Conservation (phyloP, 495 filamentous ascomycete species). For the Mycothermus thermophilus region DNA sequence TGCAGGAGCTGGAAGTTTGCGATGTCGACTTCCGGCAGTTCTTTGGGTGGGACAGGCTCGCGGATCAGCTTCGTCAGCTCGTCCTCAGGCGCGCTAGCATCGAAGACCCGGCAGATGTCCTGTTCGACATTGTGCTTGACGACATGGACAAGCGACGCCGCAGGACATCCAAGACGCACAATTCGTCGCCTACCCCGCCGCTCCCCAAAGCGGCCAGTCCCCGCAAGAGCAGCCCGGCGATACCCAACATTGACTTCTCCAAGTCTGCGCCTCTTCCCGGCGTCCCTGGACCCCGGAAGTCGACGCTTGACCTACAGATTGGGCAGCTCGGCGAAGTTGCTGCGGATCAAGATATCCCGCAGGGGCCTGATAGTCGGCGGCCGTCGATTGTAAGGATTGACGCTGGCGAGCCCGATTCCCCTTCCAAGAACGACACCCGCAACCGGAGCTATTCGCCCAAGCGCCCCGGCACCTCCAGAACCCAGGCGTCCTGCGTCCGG, state of each 20-base stretch:
- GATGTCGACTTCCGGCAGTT: slow-evolving; percentile 94
- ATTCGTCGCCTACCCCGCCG: slow-evolving; percentile 59
- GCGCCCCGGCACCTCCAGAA: slow-evolving; percentile 57
- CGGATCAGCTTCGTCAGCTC: slow-evolving; percentile 80
- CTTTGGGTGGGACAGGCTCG: slow-evolving; percentile 87
- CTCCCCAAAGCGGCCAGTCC: slow-evolving; percentile 47
- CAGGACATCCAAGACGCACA: slow-evolving; percentile 70
- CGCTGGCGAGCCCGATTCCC: slow-evolving; percentile 26
- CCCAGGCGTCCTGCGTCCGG: slow-evolving; percentile 47
- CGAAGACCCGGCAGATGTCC: slow-evolving; percentile 78
- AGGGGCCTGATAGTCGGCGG: slow-evolving; percentile 21
- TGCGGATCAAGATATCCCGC: slow-evolving; percentile 21
- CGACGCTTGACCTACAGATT: slow-evolving; percentile 29
- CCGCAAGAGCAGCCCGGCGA: slow-evolving; percentile 39
- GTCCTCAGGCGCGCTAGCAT: slow-evolving; percentile 77
- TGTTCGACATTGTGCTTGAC: slow-evolving; percentile 86
- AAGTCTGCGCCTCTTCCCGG: slow-evolving; percentile 47
- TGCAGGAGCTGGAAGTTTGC: slow-evolving; percentile 82
- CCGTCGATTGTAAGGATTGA: slow-evolving; percentile 27
- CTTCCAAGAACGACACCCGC: slow-evolving; percentile 28
- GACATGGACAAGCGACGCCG: slow-evolving; percentile 85
- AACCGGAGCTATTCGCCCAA: slow-evolving; percentile 68
- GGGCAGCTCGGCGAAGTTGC: slow-evolving; percentile 33
- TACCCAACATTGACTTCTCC: slow-evolving; percentile 42
- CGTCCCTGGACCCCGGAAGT: slow-evolving; percentile 44